These are phyloP conservation scores for Aureobasidium subglaciale DNA, from an alignment of 2,329 filamentous ascomycete genomes.

Conservation along the genomic window DNA sequence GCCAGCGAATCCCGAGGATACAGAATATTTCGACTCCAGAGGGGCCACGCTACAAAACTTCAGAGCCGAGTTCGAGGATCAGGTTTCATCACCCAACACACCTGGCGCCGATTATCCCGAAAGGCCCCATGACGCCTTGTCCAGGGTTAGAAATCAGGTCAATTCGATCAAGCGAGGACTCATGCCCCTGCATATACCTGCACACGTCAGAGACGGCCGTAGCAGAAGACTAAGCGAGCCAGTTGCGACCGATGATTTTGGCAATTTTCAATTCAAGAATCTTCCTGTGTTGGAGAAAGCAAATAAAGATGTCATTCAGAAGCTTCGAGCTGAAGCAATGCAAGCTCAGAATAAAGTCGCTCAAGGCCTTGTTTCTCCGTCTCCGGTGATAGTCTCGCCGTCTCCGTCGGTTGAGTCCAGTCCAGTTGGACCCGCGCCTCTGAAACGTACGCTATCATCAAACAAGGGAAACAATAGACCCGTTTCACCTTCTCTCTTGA, in stretches of 20 bases:
- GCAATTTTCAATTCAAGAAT: slow-evolving; percentile 95
- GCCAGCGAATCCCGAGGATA: slow-evolving; percentile 90
- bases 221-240: slow-evolving; percentile 86
- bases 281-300: slow-evolving; percentile 92
- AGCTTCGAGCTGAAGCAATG: slow-evolving; percentile 84
- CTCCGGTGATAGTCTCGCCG: slow-evolving; percentile 41
- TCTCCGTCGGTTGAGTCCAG: slow-evolving; percentile 72
- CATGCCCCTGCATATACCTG: slow-evolving; percentile 93
- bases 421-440: slow-evolving; percentile 68
- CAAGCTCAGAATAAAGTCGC: slow-evolving; percentile 53
- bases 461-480: slow-evolving; percentile 73
- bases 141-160: slow-evolving; percentile 78
- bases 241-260: slow-evolving; percentile 83
- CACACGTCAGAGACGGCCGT: slow-evolving; percentile 87
- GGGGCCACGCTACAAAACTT: slow-evolving; percentile 91
- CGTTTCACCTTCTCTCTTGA: slow-evolving; percentile 74
- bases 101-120: slow-evolving; percentile 75
- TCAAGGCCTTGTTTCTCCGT: slow-evolving; percentile 33
- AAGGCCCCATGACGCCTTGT: slow-evolving; percentile 88
- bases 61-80: slow-evolving; percentile 88
- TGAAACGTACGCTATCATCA: slow-evolving; percentile 76
- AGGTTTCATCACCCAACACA: slow-evolving; percentile 62
- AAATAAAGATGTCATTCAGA: slow-evolving; percentile 98
- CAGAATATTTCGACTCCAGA: slow-evolving; percentile 91
- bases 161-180: slow-evolving; percentile 79